Evolutionary conservation across 495 filamentous ascomycete species (phyloP).

Genomic region (Chlorociboria aeruginascens): DNA sequence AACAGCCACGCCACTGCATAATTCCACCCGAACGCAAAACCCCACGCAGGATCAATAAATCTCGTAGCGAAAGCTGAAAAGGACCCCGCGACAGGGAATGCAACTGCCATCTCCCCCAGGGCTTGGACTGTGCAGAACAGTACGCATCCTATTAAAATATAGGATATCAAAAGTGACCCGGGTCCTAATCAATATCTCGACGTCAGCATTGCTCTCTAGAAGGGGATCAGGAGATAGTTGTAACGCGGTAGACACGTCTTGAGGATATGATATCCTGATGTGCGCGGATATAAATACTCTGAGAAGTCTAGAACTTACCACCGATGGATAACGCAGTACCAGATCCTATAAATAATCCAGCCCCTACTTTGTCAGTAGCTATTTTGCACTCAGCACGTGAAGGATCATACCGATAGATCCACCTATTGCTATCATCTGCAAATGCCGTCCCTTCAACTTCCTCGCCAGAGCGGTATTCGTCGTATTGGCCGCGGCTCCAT

Average conservation of each 20-base stretch:
- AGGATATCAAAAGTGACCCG: constrained; percentile 76
- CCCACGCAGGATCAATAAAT: constrained; percentile 92
- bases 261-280: no score
- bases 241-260: no score
- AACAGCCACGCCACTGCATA: constrained; percentile 71
- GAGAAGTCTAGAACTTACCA: not conserved
- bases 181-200: constrained; percentile 38
- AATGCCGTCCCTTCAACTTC: constrained; percentile 69
- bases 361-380: constrained; percentile 39
- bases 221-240: no score
- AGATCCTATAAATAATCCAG: constrained; percentile 84
- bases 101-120: constrained; percentile 82
- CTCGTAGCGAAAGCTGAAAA: constrained; percentile 90
- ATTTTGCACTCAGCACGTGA: constrained; percentile 22
- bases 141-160: constrained; percentile 73
- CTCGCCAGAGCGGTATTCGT: constrained; percentile 67
- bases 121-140: constrained; percentile 91
- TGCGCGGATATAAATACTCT: no score
- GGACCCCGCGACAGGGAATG: constrained; percentile 73
- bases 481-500: constrained; percentile 61
- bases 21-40: constrained; percentile 97
- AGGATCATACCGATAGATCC: constrained; percentile 69
- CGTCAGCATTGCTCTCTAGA: no score
- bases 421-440: constrained; percentile 96
- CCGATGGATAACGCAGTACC: constrained; percentile 66